phyloP scores from a whole-genome alignment of 176 grass and related monocot genomes.

The Tillandsia fasciculata region DNA sequence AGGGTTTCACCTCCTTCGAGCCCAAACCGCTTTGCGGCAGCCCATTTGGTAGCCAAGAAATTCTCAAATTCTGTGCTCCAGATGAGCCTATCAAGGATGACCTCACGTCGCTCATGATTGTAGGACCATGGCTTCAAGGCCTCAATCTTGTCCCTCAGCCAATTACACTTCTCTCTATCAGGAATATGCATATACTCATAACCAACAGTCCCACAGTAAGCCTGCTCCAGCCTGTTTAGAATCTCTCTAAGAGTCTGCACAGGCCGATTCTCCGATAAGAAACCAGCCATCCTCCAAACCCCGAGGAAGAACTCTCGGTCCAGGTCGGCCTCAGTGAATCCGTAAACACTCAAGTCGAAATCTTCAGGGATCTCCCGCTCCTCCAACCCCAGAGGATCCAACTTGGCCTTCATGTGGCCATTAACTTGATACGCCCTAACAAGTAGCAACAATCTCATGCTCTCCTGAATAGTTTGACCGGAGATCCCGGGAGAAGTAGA shows the following conservation, averaged over 20 bases:
- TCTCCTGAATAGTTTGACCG: constrained; percentile 41
- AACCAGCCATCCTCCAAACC: constrained; percentile 73
- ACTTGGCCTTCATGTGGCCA: constrained; percentile 75
- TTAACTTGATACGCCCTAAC: constrained; percentile 45
- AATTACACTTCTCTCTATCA: constrained; percentile 89
- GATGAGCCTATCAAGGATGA: constrained; percentile 88
- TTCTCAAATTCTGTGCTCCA: constrained; percentile 98
- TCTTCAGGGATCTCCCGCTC: constrained; percentile 46
- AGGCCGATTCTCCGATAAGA: constrained; percentile 83
- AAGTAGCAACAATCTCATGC: constrained; percentile 21
- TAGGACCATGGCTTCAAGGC: constrained; percentile 38
- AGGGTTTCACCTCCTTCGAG: constrained; percentile 85
- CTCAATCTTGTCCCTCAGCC: constrained; percentile 87
- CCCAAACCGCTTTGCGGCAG: constrained; percentile 83
- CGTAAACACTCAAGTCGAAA: constrained; percentile 47
- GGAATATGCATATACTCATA: constrained; percentile 96
- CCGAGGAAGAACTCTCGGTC: constrained; percentile 94
- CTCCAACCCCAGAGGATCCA: constrained; percentile 71
- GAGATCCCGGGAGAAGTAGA: constrained; percentile 35
- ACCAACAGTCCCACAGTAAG: constrained; percentile 74
- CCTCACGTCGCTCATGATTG: constrained; percentile 41
- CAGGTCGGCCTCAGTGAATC: constrained; percentile 67
- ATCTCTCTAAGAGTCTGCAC: constrained; percentile 79
- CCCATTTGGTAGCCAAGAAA: constrained; percentile 91
- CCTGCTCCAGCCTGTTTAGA: constrained; percentile 72